Percentiles rank a stretch among this genome's conserved stretches.
Conservation (phyloP, 441 rosid genomes). For the Kokia cookei region DNA sequence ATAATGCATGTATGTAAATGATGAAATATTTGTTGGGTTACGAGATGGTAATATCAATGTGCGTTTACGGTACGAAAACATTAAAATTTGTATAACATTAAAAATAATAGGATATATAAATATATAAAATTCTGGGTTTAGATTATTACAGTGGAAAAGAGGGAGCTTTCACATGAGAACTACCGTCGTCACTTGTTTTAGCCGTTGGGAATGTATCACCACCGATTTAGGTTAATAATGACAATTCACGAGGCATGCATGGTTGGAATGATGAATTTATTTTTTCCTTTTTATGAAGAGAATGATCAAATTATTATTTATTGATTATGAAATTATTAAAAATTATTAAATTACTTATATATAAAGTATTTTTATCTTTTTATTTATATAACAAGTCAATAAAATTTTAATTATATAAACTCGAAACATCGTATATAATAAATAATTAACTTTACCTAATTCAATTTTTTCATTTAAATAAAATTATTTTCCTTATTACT, state of each 20-base stretch:
- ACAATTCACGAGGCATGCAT: slow-evolving; percentile 33
- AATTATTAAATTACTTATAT: too few species aligned
- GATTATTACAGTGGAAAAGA: not conserved
- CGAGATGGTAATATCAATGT: not conserved
- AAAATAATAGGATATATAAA: too few species aligned
- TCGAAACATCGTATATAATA: too few species aligned
- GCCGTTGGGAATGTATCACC: slow-evolving; percentile 25
- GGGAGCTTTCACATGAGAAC: slow-evolving; percentile 40
- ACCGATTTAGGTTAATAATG: slow-evolving; percentile 22
- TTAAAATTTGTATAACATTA: not conserved
- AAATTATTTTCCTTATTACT: too few species aligned
- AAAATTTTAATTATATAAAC: too few species aligned
- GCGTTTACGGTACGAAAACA: not conserved
- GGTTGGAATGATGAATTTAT: not conserved
- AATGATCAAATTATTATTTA: too few species aligned
- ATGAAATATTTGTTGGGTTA: not conserved
- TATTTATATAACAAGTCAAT: too few species aligned
- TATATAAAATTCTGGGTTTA: too few species aligned
- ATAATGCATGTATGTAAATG: not conserved
- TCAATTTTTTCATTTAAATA: too few species aligned
- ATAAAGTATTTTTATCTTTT: too few species aligned
- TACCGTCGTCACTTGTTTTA: slow-evolving; percentile 34
- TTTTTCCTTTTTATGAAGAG: not conserved
- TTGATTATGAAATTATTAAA: too few species aligned
- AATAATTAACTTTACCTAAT: too few species aligned